A percentile compares a stretch with the other conserved stretches of the same genome.
Conservation (phyloP, 306 rosid species). For the Lathyrus tuberosus region DNA sequence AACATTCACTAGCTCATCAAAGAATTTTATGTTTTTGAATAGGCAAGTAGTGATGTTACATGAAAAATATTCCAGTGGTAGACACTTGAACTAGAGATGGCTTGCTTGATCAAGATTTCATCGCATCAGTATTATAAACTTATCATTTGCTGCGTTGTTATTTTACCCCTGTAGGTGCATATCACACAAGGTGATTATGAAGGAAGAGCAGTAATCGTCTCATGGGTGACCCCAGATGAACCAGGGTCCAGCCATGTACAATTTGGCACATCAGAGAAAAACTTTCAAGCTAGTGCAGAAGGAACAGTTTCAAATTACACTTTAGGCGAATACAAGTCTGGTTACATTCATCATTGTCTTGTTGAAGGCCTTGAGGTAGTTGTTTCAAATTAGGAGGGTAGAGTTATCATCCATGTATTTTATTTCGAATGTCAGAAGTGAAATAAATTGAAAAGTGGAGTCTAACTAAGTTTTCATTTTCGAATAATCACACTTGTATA, state of each 20-base stretch:
- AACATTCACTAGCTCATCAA: no score
- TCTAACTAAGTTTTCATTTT: no score
- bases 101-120: conserved; percentile 24
- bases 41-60: no score
- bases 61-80: no score
- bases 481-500: no score
- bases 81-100: no score
- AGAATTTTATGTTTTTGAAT: no score
- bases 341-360: conserved; percentile 88
- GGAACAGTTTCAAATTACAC: conserved; percentile 69
- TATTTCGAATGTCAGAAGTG: conserved; percentile 30
- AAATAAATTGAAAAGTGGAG: conserved; percentile 16
- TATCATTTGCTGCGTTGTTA: conserved; percentile 26
- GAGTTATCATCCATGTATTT: conserved; percentile 19
- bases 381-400: conserved; percentile 16
- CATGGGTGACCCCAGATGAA: conserved; percentile 83
- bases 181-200: conserved; percentile 97
- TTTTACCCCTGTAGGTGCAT: conserved; percentile 65
- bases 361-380: conserved; percentile 78
- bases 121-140: conserved; percentile 16
- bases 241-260: conserved; percentile 67
- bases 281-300: conserved; percentile 53
- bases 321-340: conserved; percentile 78
- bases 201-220: conserved; percentile 84
- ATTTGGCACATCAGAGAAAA: conserved; percentile 59